These are phyloP conservation scores for Talaromyces nanjingensis DNA, from an alignment of 495 filamentous ascomycete species.

Conservation along the genomic window DNA sequence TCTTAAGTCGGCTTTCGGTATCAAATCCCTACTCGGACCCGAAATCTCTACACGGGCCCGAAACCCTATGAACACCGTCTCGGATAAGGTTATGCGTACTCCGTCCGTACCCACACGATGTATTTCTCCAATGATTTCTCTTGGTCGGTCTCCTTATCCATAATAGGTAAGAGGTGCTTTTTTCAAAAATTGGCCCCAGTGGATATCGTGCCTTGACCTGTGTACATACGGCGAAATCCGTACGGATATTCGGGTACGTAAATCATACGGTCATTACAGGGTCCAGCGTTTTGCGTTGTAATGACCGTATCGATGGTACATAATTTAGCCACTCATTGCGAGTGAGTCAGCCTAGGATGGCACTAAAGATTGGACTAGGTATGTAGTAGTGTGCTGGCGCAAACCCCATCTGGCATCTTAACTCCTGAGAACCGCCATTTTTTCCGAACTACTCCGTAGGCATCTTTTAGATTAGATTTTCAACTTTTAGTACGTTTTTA, in stretches of 20 bases:
- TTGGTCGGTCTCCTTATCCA: not conserved
- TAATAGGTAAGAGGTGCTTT: not conserved
- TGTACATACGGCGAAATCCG: not conserved
- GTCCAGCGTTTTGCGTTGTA: not conserved
- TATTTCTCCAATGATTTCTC: not conserved
- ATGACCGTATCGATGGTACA: not conserved
- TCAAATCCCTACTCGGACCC: not conserved
- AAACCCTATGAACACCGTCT: not conserved
- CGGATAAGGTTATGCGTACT: not conserved
- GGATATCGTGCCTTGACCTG: not conserved
- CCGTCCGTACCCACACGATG: not conserved
- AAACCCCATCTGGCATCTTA: too few species aligned
- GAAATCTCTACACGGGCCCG: not conserved
- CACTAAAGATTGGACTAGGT: not conserved
- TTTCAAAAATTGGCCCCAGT: not conserved
- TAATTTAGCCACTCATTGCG: not conserved
- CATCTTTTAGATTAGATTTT: not conserved
- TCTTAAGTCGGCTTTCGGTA: not conserved
- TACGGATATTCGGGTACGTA: not conserved
- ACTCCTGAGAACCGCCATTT: not conserved
- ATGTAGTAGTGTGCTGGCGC: too few species aligned
- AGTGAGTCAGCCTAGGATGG: not conserved
- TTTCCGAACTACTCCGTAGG: not conserved
- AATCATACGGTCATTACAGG: not conserved
- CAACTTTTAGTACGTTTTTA: not conserved